Base-by-base conservation (phyloP, 345 rosid genomes). In the Bruguiera parviflora region DNA sequence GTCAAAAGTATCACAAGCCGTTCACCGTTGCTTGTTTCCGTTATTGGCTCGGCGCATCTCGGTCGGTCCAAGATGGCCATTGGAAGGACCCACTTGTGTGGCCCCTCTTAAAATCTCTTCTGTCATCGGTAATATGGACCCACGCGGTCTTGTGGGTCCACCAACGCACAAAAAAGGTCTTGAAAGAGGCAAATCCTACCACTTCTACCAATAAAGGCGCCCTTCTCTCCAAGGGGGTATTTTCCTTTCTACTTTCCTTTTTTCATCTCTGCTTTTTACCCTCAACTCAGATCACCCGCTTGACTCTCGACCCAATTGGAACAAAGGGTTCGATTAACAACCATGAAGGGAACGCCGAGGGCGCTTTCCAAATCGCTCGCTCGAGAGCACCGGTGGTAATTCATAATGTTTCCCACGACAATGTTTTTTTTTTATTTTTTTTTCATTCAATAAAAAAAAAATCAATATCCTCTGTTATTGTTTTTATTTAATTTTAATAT, bases 91-190 rank as follows among this genome's bases (percentile, higher is more conserved):
- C 70, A 37, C 25, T 6, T 46, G 31, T 6, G 35, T 25, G 0
- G 3, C 55, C 10, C 22, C n/a, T n/a, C n/a, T 29, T 15, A 7
- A 29, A 29, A 33, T 37, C 61, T 6, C 8, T 0, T 27, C 8
- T 8, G 25, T 6, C 39, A 27, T 28, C 1, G 37, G 52, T 24
- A 43, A 3, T 6, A 4, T 0, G 69, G 68, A 20, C 51, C 68
- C 62, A 16, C 53, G 3, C 0, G 49, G 49, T 63, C 1, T 0
- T 1, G 11, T 47, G 71, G 75, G 68, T 51, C 82, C 73, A 35
- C 27, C 25, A 25, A 74, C 80, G 78, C 76, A 67, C 81, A 80
- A 66, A 43, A 80, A 71, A 63, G 71, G 47, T 58, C 51, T 69
- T 27, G 49, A 22, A 7, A 3, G 64, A 6, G 62, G 49, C 63